A percentile compares a stretch with the other conserved stretches of the same genome.
Evolutionary conservation across 2,329 filamentous ascomycete species (phyloP).

Genomic region (Rosellinia necatrix): DNA sequence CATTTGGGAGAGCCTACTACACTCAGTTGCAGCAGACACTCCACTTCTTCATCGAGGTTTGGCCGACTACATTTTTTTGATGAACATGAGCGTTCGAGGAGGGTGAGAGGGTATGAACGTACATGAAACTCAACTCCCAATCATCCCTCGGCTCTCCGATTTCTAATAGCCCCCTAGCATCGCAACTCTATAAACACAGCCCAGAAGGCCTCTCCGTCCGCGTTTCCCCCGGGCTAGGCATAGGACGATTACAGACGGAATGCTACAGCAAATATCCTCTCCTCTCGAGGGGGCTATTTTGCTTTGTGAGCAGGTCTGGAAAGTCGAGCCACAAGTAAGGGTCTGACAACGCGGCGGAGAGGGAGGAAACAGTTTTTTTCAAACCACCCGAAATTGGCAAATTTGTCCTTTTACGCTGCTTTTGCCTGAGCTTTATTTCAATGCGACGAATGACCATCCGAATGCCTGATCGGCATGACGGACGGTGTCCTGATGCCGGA

Average conservation of each 20-base stretch:
- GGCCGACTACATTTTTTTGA: conserved; percentile 51
- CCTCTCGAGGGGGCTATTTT: conserved; percentile 12
- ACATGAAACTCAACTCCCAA: conserved; percentile 27
- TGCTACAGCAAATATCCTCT: conserved; percentile 23
- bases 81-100: conserved; percentile 40
- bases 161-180: conserved; percentile 40
- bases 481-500: conserved; percentile 29
- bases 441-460: conserved; percentile 28
- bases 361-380: conserved; percentile 33
- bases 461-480: conserved; percentile 17
- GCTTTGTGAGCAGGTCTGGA: conserved; percentile 6
- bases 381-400: conserved; percentile 24
- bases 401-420: conserved; percentile 37
- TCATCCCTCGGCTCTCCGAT: conserved; percentile 32
- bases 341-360: conserved; percentile 13
- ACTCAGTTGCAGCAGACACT: conserved; percentile 44
- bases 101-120: conserved; percentile 48
- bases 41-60: conserved; percentile 56
- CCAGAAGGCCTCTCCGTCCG: conserved; percentile 23
- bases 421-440: conserved; percentile 33
- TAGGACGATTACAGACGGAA: conserved; percentile 15
- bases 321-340: conserved; percentile 21
- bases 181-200: conserved; percentile 32
- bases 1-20: conserved; percentile 51
- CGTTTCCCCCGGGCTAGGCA: conserved; percentile 1